Conservation (phyloP, 1,284 basidiomycete genomes). For the Moesziomyces antarcticus region DNA sequence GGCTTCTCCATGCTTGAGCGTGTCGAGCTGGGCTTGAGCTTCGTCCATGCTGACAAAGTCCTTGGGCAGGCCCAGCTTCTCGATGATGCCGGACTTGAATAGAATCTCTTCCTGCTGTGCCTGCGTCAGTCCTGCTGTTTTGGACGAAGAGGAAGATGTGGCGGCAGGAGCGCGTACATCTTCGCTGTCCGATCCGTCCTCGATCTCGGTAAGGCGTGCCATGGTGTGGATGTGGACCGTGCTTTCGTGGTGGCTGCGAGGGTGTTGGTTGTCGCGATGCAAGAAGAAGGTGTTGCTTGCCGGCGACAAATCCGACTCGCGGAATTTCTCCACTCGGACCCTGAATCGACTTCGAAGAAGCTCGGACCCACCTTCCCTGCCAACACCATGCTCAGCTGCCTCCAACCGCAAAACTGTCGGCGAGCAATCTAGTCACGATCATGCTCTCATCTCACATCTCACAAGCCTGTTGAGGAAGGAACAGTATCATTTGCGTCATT, state of each 20-base stretch:
- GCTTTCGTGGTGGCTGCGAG: background rate
- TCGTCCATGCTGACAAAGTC: constrained; percentile 47
- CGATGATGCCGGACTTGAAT: constrained; percentile 40
- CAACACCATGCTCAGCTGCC: no score
- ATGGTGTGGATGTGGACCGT: background rate
- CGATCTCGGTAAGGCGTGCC: constrained; percentile 39
- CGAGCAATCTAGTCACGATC: no score
- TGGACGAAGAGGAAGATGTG: background rate
- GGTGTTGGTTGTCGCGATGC: background rate
- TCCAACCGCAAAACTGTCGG: no score
- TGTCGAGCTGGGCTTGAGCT: constrained; percentile 35
- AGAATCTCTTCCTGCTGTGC: constrained; percentile 44
- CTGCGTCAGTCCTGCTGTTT: constrained; percentile 27
- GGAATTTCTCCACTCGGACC: background rate
- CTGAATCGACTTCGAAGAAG: background rate
- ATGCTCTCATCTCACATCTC: no score
- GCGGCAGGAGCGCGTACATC: constrained; percentile 1
- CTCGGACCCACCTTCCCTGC: background rate
- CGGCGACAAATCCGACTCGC: background rate
- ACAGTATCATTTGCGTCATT: no score
- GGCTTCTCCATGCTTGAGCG: constrained; percentile 13
- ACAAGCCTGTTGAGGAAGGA: no score
- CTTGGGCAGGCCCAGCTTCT: constrained; percentile 44
- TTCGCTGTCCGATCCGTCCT: constrained; percentile 37
- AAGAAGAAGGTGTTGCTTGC: background rate